These are phyloP conservation scores for Aureobasidium zeae DNA, from an alignment of 2,329 filamentous ascomycete species.

Conservation along the genomic window DNA sequence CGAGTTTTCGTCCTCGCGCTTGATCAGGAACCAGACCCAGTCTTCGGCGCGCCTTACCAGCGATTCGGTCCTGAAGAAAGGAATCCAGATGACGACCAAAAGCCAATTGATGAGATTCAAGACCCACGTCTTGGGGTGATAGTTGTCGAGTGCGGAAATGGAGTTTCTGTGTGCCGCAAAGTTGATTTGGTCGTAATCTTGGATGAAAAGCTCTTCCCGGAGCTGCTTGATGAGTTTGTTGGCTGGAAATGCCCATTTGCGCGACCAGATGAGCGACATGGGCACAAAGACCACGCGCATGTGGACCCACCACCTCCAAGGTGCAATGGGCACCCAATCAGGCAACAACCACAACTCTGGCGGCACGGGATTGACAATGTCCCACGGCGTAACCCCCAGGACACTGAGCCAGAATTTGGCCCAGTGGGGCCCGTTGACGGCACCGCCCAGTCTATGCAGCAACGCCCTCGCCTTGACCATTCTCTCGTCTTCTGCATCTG, in stretches of 20 bases:
- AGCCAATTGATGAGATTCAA: constrained; percentile 71
- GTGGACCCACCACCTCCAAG: constrained; percentile 97
- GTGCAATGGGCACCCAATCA: constrained; percentile 33
- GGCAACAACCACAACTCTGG: constrained; percentile 70
- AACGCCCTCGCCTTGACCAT: constrained; percentile 78
- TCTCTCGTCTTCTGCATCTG: constrained; percentile 69
- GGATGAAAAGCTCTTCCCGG: constrained; percentile 70
- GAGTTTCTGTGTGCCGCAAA: constrained; percentile 73
- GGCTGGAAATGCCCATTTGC: constrained; percentile 65
- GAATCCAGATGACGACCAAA: constrained; percentile 70
- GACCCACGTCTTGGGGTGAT: constrained; percentile 82
- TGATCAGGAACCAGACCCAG: constrained; percentile 72
- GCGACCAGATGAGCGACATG: constrained; percentile 85
- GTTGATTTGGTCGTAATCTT: constrained; percentile 67
- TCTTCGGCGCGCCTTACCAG: constrained; percentile 65
- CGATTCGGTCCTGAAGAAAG: constrained; percentile 58
- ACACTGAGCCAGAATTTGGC: constrained; percentile 91
- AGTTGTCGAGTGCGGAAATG: constrained; percentile 74
- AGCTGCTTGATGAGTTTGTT: constrained; percentile 55
- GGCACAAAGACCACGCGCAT: constrained; percentile 93
- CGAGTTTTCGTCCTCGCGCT: constrained; percentile 89
- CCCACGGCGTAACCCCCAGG: constrained; percentile 76
- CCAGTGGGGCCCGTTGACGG: constrained; percentile 81
- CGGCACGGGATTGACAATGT: constrained; percentile 87
- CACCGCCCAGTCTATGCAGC: constrained; percentile 78